These are phyloP conservation scores for Exophiala oligosperma DNA, from an alignment of 2,329 filamentous ascomycete genomes.

Conservation along the genomic window DNA sequence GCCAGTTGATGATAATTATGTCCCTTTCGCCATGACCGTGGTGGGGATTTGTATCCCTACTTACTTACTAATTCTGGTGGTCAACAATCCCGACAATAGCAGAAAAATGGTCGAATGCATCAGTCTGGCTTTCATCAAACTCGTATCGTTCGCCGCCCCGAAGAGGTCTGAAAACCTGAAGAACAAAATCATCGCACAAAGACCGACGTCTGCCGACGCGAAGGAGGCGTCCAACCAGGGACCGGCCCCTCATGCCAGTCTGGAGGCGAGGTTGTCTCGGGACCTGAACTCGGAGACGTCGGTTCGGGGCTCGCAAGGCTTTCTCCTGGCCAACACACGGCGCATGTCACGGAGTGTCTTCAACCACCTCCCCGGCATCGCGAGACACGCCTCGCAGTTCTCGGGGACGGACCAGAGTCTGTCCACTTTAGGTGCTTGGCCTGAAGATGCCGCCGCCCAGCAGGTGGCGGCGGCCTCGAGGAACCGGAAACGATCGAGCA, in stretches of 20 bases:
- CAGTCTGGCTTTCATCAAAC: conserved; percentile 13
- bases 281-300: conserved; percentile 16
- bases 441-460: not conserved
- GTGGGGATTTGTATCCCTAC: conserved; percentile 46
- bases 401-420: not conserved
- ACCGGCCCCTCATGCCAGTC: conserved; percentile 18
- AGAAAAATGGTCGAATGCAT: conserved; percentile 1
- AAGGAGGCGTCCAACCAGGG: conserved; percentile 9
- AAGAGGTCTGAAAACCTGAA: conserved; percentile 19
- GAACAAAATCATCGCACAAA: conserved; percentile 14
- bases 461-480: not conserved
- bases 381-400: not conserved
- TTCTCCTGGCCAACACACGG: conserved; percentile 12
- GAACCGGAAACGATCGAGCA: conserved; percentile 11
- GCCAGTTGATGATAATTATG: conserved; percentile 37
- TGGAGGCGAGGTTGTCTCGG: conserved; percentile 16
- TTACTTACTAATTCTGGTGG: conserved; percentile 47
- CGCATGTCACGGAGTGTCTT: conserved; percentile 20
- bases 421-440: not conserved
- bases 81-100: conserved; percentile 34
- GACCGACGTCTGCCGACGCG: not conserved
- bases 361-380: conserved; percentile 11
- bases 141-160: conserved; percentile 16
- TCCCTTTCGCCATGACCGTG: conserved; percentile 43
- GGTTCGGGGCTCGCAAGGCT: conserved; percentile 15